A percentile compares a stretch with the other conserved stretches of the same genome.
Conservation (phyloP, 2,329 filamentous ascomycete genomes). For the Diaporthe capsici region DNA sequence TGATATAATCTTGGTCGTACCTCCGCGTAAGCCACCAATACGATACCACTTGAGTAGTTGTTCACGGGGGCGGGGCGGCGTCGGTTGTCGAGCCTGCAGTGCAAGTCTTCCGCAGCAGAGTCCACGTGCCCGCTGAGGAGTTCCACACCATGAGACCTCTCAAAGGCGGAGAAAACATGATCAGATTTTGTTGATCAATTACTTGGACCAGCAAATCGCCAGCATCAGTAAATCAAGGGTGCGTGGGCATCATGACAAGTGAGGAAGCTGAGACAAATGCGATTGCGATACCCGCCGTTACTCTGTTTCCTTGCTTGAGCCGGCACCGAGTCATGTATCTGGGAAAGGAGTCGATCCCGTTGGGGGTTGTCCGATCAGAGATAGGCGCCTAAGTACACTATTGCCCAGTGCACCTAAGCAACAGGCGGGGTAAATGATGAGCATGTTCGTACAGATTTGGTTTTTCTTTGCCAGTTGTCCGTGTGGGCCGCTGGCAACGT, state of each 20-base stretch:
- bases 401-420: slow-evolving; percentile 9
- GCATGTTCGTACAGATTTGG: neutral
- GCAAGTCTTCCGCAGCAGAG: neutral
- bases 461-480: slow-evolving; percentile 11
- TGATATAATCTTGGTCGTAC: neutral
- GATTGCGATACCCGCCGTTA: slow-evolving; percentile 15
- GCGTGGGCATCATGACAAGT: slow-evolving; percentile 24
- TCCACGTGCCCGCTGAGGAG: slow-evolving; percentile 15
- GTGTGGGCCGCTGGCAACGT: neutral
- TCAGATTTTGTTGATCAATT: slow-evolving; percentile 11
- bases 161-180: slow-evolving; percentile 12
- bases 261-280: slow-evolving; percentile 23
- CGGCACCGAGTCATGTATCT: slow-evolving; percentile 27
- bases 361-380: slow-evolving; percentile 3
- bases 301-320: neutral
- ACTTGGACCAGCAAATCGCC: neutral
- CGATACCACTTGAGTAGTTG: neutral
- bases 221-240: neutral
- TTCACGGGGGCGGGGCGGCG: neutral
- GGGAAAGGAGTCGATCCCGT: slow-evolving; percentile 22
- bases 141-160: neutral
- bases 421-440: slow-evolving; percentile 13
- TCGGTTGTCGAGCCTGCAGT: neutral
- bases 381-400: slow-evolving; percentile 7
- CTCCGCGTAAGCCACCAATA: neutral